Conservation (phyloP, 2,329 filamentous ascomycete genomes). For the Talaromyces sp. region DNA sequence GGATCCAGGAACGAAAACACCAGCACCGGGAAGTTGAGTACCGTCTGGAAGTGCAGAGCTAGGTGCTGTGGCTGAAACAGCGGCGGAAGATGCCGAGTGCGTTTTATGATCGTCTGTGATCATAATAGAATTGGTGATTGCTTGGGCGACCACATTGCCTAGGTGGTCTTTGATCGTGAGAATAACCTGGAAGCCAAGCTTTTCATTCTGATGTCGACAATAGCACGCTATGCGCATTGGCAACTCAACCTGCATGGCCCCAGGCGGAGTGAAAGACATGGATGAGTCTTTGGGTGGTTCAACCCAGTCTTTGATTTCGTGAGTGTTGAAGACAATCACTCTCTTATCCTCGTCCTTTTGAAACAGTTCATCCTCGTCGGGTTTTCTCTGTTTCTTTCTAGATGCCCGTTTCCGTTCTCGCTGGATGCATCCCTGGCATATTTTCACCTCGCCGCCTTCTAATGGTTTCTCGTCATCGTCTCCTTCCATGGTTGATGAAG, state of each 20-base stretch:
- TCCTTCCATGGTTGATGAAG: slow-evolving; percentile 40
- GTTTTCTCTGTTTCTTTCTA: slow-evolving; percentile 88
- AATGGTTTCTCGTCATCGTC: slow-evolving; percentile 68
- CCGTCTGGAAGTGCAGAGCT: slow-evolving; percentile 32
- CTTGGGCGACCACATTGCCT: slow-evolving; percentile 73
- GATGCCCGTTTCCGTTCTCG: slow-evolving; percentile 86
- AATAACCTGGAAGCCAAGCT: slow-evolving; percentile 85
- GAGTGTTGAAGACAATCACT: slow-evolving; percentile 87
- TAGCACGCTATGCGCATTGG: slow-evolving; percentile 98
- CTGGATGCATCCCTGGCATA: slow-evolving; percentile 85
- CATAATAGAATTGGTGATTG: slow-evolving; percentile 82
- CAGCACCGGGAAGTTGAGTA: slow-evolving; percentile 37
- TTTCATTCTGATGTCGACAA: slow-evolving; percentile 91
- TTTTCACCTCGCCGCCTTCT: slow-evolving; percentile 89
- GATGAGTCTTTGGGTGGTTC: slow-evolving; percentile 52
- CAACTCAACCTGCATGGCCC: slow-evolving; percentile 71
- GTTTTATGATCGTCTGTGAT: slow-evolving; percentile 99
- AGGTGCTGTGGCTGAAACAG: slow-evolving; percentile 25
- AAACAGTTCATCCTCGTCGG: slow-evolving; percentile 87
- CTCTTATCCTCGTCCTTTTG: slow-evolving; percentile 71
- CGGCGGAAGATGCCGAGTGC: slow-evolving; percentile 46
- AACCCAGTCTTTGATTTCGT: slow-evolving; percentile 80
- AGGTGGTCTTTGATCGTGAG: slow-evolving; percentile 85
- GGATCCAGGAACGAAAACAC: slow-evolving; percentile 36
- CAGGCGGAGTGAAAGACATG: slow-evolving; percentile 38